A percentile compares a stretch with the other conserved stretches of the same genome.
These are phyloP conservation scores for Stevia rebaudiana DNA, from an alignment of 140 eudicot species.

Conservation along the genomic window DNA sequence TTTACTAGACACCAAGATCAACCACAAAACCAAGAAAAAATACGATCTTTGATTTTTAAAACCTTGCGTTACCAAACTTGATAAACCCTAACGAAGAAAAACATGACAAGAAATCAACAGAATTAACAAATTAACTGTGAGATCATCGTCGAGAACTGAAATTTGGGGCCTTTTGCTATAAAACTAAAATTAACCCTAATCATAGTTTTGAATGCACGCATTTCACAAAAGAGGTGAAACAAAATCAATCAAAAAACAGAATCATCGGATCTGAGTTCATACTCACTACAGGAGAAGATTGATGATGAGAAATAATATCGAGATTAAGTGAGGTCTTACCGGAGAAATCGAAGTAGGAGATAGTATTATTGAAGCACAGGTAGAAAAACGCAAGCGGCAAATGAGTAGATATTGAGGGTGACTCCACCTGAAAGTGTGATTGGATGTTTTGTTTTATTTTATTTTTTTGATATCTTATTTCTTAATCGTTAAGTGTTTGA, in stretches of 20 bases:
- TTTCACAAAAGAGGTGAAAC: not conserved
- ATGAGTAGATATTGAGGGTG: not conserved
- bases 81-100: not conserved
- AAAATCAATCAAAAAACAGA: not conserved
- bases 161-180: not conserved
- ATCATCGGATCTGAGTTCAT: not conserved
- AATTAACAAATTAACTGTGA: not conserved
- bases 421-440: no score
- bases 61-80: not conserved
- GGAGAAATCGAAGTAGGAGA: not conserved
- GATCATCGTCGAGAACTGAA: constrained; percentile 9
- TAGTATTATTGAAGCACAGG: not conserved
- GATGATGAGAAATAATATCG: not conserved
- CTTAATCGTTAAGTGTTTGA: no score
- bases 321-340: not conserved
- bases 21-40: constrained; percentile 1
- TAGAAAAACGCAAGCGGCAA: not conserved
- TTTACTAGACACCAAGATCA: constrained; percentile 2
- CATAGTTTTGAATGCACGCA: constrained; percentile 19
- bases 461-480: no score
- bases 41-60: no score
- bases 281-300: not conserved
- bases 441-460: no score
- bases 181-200: constrained; percentile 17
- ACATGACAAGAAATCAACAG: not conserved